Evolutionary conservation across 768 basidiomycete species (phyloP).

Genomic region (Cytidiella melzeri): DNA sequence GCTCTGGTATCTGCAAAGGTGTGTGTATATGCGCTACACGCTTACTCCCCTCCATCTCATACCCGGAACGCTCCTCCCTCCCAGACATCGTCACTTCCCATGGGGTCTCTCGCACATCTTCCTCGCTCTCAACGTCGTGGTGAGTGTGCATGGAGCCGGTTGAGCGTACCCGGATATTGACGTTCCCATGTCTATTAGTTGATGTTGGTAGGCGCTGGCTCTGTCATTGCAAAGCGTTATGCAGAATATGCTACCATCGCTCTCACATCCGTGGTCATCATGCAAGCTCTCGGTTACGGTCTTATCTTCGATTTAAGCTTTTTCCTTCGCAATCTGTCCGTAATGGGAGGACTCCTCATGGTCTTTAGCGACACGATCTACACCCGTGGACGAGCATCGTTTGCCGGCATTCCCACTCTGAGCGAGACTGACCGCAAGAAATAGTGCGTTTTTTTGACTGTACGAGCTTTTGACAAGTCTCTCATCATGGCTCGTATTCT

Average conservation of each 20-base stretch:
- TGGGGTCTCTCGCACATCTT: constrained; percentile 95
- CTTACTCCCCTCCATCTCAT: not conserved
- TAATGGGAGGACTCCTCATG: constrained; percentile 98
- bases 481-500: constrained; percentile 1
- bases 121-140: constrained; percentile 85
- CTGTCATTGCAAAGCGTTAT: constrained; percentile 81
- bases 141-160: constrained; percentile 34
- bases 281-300: constrained; percentile 97
- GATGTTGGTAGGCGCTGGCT: constrained; percentile 81
- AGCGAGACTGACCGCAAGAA: constrained; percentile 96
- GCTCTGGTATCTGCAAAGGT: constrained; percentile 97
- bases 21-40: constrained; percentile 26
- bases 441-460: constrained; percentile 52
- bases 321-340: constrained; percentile 98
- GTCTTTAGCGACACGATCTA: constrained; percentile 96
- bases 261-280: constrained; percentile 84
- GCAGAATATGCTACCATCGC: constrained; percentile 88
- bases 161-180: not conserved
- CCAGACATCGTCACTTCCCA: constrained; percentile 89
- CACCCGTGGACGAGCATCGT: constrained; percentile 68
- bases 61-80: not conserved
- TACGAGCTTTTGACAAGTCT: not conserved
- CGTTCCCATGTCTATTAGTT: constrained; percentile 40
- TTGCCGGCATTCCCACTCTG: constrained; percentile 85
- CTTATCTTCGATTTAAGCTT: constrained; percentile 99